A percentile compares a stretch with the other conserved stretches of the same genome.
Conservation (phyloP, 176 grass and related monocot genomes). For the Melocanna baccifera region DNA sequence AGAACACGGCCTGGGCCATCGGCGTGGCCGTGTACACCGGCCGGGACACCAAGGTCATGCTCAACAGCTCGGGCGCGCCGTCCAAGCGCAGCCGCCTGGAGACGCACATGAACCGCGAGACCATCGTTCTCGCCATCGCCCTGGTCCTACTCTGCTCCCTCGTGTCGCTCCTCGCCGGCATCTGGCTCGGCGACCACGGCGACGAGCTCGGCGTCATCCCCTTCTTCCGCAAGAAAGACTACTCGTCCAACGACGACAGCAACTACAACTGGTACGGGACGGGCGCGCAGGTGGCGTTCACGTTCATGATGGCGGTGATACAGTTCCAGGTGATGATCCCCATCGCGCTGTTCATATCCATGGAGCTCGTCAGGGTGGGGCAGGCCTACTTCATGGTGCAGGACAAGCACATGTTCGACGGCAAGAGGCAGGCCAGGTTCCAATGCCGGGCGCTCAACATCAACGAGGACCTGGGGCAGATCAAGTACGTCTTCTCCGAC, state of each 20-base stretch:
- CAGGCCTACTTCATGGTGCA: constrained; percentile 97
- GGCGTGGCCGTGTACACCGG: constrained; percentile 90
- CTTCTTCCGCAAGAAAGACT: constrained; percentile 67
- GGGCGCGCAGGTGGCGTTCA: constrained; percentile 61
- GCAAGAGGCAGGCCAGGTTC: constrained; percentile 50
- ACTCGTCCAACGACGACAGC: not conserved
- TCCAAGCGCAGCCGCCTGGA: constrained; percentile 94
- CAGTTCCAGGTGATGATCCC: constrained; percentile 89
- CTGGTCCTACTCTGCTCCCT: constrained; percentile 49
- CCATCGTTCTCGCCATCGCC: constrained; percentile 42
- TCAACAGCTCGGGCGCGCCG: constrained; percentile 82
- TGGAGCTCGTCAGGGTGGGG: constrained; percentile 77
- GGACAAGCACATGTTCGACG: constrained; percentile 68
- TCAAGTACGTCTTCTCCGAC: constrained; percentile 98
- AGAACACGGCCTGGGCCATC: constrained; percentile 76
- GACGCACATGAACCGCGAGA: constrained; percentile 78
- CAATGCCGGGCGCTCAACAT: constrained; percentile 97
- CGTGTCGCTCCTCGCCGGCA: constrained; percentile 55
- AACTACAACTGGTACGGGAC: constrained; percentile 77
- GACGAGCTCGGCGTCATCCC: constrained; percentile 49
- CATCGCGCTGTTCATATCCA: constrained; percentile 87
- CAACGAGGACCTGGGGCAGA: constrained; percentile 97
- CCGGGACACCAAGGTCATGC: constrained; percentile 89
- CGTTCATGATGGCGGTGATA: constrained; percentile 77
- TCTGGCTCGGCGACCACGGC: constrained; percentile 60